A percentile compares a stretch with the other conserved stretches of the same genome.
Conservation (phyloP, 139 green algal species). For the Chlamydomonas applanata region DNA sequence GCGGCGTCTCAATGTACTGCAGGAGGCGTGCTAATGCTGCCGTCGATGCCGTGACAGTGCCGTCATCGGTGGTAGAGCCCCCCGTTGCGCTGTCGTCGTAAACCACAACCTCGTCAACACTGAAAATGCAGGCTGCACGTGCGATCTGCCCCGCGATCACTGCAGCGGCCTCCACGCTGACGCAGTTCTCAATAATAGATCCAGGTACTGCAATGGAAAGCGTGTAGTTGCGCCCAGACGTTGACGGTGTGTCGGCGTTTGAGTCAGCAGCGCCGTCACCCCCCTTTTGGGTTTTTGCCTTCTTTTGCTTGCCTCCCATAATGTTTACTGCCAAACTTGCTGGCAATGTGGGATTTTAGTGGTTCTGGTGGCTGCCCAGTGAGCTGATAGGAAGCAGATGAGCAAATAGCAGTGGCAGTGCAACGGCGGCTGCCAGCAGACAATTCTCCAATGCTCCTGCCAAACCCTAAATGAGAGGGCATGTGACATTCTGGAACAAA, state of each 20-base stretch:
- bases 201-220: conserved; percentile 73
- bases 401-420: too few species aligned
- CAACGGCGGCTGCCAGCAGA: too few species aligned
- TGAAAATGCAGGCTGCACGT: conserved; percentile 75
- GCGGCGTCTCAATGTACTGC: conserved; percentile 87
- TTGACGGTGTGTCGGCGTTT: neutral
- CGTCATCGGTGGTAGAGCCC: neutral
- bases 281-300: neutral
- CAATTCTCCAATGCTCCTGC: too few species aligned
- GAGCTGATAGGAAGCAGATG: too few species aligned
- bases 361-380: neutral
- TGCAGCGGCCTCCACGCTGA: conserved; percentile 69
- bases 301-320: neutral
- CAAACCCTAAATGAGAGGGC: too few species aligned
- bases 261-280: neutral
- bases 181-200: conserved; percentile 75
- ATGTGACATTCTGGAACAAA: too few species aligned
- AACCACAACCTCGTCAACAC: conserved; percentile 81
- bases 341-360: neutral
- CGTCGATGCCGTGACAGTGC: conserved; percentile 30
- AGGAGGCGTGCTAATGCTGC: conserved; percentile 75
- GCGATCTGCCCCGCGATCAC: conserved; percentile 71
- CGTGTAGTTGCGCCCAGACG: conserved; percentile 38
- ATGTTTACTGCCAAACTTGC: neutral
- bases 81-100: conserved; percentile 55